Base-by-base conservation (phyloP, 2,329 filamentous ascomycete genomes). In the Pseudogymnoascus sp. region DNA sequence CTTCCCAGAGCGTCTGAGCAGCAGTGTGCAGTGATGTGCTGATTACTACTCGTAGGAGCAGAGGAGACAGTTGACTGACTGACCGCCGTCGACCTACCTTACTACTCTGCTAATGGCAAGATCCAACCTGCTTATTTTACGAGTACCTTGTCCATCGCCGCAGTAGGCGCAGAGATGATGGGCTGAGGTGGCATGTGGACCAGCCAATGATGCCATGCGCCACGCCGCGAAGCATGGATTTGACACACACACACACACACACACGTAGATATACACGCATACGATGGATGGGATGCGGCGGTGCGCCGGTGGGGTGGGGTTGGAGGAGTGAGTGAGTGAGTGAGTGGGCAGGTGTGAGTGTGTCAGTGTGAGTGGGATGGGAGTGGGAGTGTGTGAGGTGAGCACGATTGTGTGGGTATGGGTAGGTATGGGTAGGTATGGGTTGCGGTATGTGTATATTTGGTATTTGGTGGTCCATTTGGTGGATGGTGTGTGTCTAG, bases 141-240 rank as follows among this genome's bases (percentile, higher is more conserved):
- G 44, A 50, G 21, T 50, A 50, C 44, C 44, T 50, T 50, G 44
- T 29, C 29, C 21, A 29, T n/a, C 44, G 7, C 44, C 17, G 13
- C 23, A 50, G 53, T 23, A 38, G 53, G 53, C 53, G 53, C 53
- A 59, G 19, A 59, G 35, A 21, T 38, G 17, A 38, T 59, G 53
- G 53, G 53, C 53, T 59, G 53, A 59, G 53, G 53, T 33, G 29
- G 53, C 53, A 59, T 59, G 53, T 59, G 53, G 53, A 35, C 53
- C 53, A 59, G 53, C 53, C 53, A 59, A 59, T 59, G 53, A 59
- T 59, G 53, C 53, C 53, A 59, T 59, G 53, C 53, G 53, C 53
- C 53, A 33, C 31, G 17, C 2, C 5, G 29, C 4, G 53, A 59
- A 19, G 33, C 53, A 33, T 37, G 53, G 53, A 37, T 33, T 59